These are phyloP conservation scores for Penicillium lividum DNA, from an alignment of 495 filamentous ascomycete genomes.

Conservation along the genomic window DNA sequence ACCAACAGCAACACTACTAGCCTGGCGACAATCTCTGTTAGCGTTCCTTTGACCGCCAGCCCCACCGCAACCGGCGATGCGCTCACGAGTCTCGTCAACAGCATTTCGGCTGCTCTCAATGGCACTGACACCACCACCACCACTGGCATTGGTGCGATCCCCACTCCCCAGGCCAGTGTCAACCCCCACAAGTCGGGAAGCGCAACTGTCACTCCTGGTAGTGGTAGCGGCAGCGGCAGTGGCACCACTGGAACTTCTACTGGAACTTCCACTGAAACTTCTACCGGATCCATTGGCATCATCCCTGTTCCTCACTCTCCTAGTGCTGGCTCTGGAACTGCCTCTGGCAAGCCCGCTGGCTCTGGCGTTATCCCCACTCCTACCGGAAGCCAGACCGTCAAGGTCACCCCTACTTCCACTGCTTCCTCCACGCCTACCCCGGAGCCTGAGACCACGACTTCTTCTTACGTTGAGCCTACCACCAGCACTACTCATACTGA, in stretches of 20 bases:
- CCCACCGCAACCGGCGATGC: conserved; percentile 16
- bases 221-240: not conserved
- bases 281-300: conserved; percentile 28
- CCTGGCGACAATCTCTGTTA: conserved; percentile 24
- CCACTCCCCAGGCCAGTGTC: conserved; percentile 13
- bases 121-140: conserved; percentile 3
- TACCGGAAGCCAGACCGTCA: conserved; percentile 9
- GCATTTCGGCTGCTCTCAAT: conserved; percentile 14
- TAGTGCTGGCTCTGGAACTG: conserved; percentile 19
- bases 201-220: conserved; percentile 12
- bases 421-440: conserved; percentile 23
- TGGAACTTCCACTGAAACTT: conserved; percentile 30
- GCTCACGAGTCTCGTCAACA: conserved; percentile 8
- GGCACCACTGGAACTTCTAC: conserved; percentile 31
- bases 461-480: conserved; percentile 26
- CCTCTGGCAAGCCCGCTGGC: conserved; percentile 17
- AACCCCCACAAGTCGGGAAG: conserved; percentile 18
- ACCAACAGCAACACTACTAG: conserved; percentile 10
- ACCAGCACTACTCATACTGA: conserved; percentile 18
- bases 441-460: conserved; percentile 16
- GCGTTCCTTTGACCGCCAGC: conserved; percentile 26
- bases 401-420: conserved; percentile 22
- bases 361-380: conserved; percentile 15
- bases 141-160: conserved; percentile 20
- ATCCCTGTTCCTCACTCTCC: conserved; percentile 24